phyloP scores from a whole-genome alignment of 1,284 basidiomycete species.

The Lentinula novae-zelandiae region DNA sequence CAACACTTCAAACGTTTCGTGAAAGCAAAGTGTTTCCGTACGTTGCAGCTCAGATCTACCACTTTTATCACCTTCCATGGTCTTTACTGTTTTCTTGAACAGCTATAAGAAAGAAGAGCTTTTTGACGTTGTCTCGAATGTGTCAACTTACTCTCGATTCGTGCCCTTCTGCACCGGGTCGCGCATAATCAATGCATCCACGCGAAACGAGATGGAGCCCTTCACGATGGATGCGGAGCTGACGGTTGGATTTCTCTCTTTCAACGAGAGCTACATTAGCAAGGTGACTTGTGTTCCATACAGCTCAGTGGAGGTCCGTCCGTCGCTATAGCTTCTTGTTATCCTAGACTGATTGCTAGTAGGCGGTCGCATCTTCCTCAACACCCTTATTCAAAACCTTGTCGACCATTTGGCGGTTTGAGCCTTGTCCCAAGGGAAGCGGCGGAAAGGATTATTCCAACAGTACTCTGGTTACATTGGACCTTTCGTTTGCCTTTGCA shows the following conservation, averaged over 20 bases:
- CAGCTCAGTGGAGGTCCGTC: conserved; percentile 73
- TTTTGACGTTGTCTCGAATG: conserved; percentile 85
- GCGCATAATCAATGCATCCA: conserved; percentile 50
- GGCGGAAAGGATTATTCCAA: conserved; percentile 21
- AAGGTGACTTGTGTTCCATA: conserved; percentile 77
- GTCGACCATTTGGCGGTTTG: conserved; percentile 79
- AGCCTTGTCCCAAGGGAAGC: conserved; percentile 31
- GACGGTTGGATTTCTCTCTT: conserved; percentile 83
- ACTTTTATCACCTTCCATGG: conserved; percentile 4
- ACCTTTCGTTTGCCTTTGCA: conserved; percentile 83
- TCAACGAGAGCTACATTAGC: conserved; percentile 88
- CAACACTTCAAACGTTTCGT: conserved; percentile 32
- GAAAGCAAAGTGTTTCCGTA: conserved; percentile 72
- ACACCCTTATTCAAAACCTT: conserved; percentile 87
- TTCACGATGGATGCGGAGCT: conserved; percentile 79
- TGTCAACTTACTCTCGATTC: conserved; percentile 82
- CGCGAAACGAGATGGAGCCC: conserved; percentile 25
- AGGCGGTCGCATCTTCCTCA: conserved; percentile 77
- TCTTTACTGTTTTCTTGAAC: conserved; percentile 4
- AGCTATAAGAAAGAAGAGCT: conserved; percentile 72
- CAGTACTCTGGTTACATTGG: conserved; percentile 71
- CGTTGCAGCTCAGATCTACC: conserved; percentile 28
- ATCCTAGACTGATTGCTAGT: conserved; percentile 3
- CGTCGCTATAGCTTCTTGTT: conserved; percentile 12
- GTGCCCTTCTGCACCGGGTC: conserved; percentile 88